A percentile compares a stretch with the other conserved stretches of the same genome.
Conservation (phyloP, 2,329 filamentous ascomycete genomes). For the Arthrobotrys musiformis region DNA sequence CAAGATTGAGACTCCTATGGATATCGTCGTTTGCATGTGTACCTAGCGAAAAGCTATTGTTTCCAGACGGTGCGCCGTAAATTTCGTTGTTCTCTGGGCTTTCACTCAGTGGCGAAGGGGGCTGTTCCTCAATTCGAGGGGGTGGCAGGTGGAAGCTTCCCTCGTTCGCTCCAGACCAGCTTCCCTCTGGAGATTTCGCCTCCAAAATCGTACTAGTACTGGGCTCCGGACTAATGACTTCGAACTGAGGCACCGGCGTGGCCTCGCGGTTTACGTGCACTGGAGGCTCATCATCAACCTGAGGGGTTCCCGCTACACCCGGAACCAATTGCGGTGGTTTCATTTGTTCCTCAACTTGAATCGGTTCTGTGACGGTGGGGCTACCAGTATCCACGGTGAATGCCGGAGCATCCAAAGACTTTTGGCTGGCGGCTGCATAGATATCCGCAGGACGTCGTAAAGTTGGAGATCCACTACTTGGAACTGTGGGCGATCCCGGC, state of each 20-base stretch:
- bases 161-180: too few species aligned
- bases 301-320: not conserved
- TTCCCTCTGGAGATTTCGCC: not conserved
- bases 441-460: constrained; percentile 41
- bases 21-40: constrained; percentile 38
- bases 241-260: not conserved
- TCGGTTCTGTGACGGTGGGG: not conserved
- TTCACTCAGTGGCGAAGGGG: not conserved
- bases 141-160: not conserved
- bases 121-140: constrained; percentile 2
- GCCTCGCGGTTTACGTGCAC: not conserved
- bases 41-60: constrained; percentile 36
- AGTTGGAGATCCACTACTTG: constrained; percentile 19
- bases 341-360: not conserved
- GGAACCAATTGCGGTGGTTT: not conserved
- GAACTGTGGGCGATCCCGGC: constrained; percentile 23
- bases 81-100: not conserved
- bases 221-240: not conserved
- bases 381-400: constrained; percentile 8
- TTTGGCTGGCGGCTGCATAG: constrained; percentile 34
- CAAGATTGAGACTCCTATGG: constrained; percentile 32
- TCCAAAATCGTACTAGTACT: not conserved
- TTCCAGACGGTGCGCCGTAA: not conserved
- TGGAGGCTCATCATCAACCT: not conserved
- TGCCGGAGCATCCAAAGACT: not conserved